Evolutionary conservation across 2,329 filamentous ascomycete genomes (phyloP).

Genomic region (Calonectria naviculata): DNA sequence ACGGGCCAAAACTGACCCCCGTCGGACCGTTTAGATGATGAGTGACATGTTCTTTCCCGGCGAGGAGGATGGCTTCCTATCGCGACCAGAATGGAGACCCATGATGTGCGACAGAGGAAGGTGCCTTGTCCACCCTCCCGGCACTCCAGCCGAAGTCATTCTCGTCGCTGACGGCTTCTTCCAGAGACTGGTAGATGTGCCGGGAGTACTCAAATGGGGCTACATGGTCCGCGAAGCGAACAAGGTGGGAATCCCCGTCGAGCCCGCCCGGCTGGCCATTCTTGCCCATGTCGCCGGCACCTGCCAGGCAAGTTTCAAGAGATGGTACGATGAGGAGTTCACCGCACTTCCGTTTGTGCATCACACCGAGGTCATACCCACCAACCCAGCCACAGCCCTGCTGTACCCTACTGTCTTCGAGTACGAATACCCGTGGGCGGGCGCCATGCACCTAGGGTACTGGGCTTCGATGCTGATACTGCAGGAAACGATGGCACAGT

Average conservation of each 20-base stretch:
- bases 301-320: conserved; percentile 43
- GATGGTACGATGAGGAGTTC: conserved; percentile 46
- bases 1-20: conserved; percentile 34
- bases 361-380: conserved; percentile 42
- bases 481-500: conserved; percentile 50
- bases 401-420: conserved; percentile 46
- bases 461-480: conserved; percentile 54
- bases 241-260: conserved; percentile 41
- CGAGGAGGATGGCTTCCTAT: conserved; percentile 49
- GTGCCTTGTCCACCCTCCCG: conserved; percentile 39
- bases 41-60: conserved; percentile 50
- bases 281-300: conserved; percentile 42
- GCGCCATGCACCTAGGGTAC: conserved; percentile 49
- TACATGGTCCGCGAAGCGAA: conserved; percentile 46
- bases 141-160: conserved; percentile 35
- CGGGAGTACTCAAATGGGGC: conserved; percentile 45
- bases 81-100: conserved; percentile 48
- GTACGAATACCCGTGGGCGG: conserved; percentile 47
- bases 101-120: conserved; percentile 42
- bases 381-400: conserved; percentile 41
- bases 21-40: conserved; percentile 47
- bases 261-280: conserved; percentile 41
- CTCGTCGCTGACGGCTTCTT: conserved; percentile 48
- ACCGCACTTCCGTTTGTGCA: conserved; percentile 32
- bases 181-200: conserved; percentile 46